phyloP scores from a whole-genome alignment of 768 basidiomycete species.

The Auricularia sp. region DNA sequence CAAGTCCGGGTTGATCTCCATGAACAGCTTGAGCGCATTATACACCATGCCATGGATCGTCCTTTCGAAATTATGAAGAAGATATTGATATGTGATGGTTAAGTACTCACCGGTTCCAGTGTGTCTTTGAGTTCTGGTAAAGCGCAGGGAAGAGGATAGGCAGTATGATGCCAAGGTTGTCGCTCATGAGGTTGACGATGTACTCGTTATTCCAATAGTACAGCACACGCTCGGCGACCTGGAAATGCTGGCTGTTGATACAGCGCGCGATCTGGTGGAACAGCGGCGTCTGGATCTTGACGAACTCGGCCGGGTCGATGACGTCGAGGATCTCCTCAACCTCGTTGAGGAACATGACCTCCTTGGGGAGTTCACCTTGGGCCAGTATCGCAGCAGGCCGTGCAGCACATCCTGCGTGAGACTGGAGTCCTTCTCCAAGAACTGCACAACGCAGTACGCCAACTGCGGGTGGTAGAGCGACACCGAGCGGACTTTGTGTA shows the following conservation, averaged over 20 bases:
- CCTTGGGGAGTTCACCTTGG: conserved; percentile 99
- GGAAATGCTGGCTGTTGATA: conserved; percentile 99
- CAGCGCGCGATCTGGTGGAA: conserved; percentile 94
- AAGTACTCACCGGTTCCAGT: conserved; percentile 88
- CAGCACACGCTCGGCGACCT: conserved; percentile 93
- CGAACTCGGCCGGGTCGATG: conserved; percentile 92
- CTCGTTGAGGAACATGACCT: conserved; percentile 99
- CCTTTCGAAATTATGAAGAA: conserved; percentile 30
- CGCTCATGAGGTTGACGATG: conserved; percentile 98
- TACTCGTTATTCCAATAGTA: conserved; percentile 99
- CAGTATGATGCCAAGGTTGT: conserved; percentile 78
- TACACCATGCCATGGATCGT: conserved; percentile 99
- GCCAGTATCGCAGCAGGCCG: conserved; percentile 96
- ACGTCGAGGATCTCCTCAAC: conserved; percentile 98
- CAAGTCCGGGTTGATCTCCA: conserved; percentile 96
- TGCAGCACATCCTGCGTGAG: conserved; percentile 94
- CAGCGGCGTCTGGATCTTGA: conserved; percentile 85
- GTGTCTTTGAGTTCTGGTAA: conserved; percentile 90
- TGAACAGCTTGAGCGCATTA: conserved; percentile 94
- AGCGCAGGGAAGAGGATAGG: conserved; percentile 96
- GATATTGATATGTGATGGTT: conserved; percentile 4
- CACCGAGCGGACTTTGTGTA: conserved; percentile 97
- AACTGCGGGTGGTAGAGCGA: conserved; percentile 98
- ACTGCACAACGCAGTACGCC: conserved; percentile 98
- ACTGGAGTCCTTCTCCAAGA: conserved; percentile 88